phyloP scores from a whole-genome alignment of 2,329 filamentous ascomycete species.

The Chaetomium sp. region DNA sequence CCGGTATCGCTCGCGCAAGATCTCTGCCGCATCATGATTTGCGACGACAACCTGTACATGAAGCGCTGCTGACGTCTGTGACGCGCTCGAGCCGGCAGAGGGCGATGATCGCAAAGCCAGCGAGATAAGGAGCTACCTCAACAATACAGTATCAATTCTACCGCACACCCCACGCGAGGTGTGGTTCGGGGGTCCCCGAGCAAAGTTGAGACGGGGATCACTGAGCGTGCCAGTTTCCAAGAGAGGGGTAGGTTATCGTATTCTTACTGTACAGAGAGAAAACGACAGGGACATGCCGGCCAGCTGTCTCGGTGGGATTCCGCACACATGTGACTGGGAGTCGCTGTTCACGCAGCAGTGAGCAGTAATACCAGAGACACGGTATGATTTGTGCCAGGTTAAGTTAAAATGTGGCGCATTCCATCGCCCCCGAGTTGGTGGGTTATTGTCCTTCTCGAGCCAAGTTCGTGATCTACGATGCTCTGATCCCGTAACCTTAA shows the following conservation, averaged over 20 bases:
- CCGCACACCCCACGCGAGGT: neutral
- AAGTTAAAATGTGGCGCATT: neutral
- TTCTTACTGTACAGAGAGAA: neutral
- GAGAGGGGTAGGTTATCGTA: neutral
- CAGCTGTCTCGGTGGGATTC: conserved; percentile 11
- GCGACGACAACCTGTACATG: neutral
- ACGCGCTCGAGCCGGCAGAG: neutral
- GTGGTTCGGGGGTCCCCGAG: neutral
- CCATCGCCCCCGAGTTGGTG: neutral
- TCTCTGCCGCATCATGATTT: neutral
- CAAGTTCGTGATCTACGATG: neutral
- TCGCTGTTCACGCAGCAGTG: neutral
- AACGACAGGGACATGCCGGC: conserved; percentile 1
- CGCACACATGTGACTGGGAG: conserved; percentile 3
- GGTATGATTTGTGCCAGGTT: neutral
- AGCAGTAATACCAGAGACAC: neutral
- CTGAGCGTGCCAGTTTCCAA: neutral
- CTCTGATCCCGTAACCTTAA: conserved; percentile 1
- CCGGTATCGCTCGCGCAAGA: conserved; percentile 27
- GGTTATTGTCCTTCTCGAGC: neutral
- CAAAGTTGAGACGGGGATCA: no score
- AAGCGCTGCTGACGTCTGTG: conserved; percentile 8
- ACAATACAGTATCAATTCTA: conserved; percentile 12
- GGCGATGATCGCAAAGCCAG: conserved; percentile 1
- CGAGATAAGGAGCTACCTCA: conserved; percentile 1